Evolutionary conservation across 2,329 filamentous ascomycete species (phyloP).

Genomic region (Magnaporthiopsis rhizophila): DNA sequence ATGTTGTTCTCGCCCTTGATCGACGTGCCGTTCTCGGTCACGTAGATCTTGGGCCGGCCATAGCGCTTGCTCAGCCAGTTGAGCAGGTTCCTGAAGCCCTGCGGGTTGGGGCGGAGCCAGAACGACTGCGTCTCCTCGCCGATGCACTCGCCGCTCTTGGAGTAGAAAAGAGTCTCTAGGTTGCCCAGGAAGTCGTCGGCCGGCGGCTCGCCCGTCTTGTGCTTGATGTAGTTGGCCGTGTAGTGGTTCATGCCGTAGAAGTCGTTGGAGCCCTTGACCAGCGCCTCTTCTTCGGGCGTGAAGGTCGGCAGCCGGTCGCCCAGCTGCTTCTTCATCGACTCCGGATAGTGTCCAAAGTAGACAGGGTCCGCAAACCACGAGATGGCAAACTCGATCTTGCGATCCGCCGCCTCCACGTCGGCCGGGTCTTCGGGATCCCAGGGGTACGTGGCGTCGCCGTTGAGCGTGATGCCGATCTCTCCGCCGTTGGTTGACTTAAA

Average conservation of each 20-base stretch:
- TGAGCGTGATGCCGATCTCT: slow-evolving; percentile 80
- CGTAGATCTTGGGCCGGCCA: slow-evolving; percentile 67
- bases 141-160: slow-evolving; percentile 65
- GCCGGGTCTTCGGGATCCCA: slow-evolving; percentile 70
- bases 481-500: slow-evolving; percentile 67
- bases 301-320: slow-evolving; percentile 69
- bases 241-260: slow-evolving; percentile 97
- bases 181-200: slow-evolving; percentile 67
- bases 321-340: slow-evolving; percentile 74
- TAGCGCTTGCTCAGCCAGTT: slow-evolving; percentile 74
- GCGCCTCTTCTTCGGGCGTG: slow-evolving; percentile 60
- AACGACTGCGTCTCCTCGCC: slow-evolving; percentile 75
- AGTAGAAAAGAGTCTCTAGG: slow-evolving; percentile 62
- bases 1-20: slow-evolving; percentile 77
- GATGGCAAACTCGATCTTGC: slow-evolving; percentile 82
- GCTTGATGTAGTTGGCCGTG: slow-evolving; percentile 78
- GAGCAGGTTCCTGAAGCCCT: slow-evolving; percentile 70
- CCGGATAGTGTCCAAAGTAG: slow-evolving; percentile 77
- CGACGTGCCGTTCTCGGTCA: slow-evolving; percentile 84
- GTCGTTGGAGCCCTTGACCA: slow-evolving; percentile 83
- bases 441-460: slow-evolving; percentile 75
- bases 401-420: slow-evolving; percentile 68
- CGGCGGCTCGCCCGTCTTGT: slow-evolving; percentile 53
- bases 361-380: slow-evolving; percentile 85
- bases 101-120: slow-evolving; percentile 71